Base-by-base conservation (phyloP, 805 yeast genomes). In the Suhomyces kilbournensis region DNA sequence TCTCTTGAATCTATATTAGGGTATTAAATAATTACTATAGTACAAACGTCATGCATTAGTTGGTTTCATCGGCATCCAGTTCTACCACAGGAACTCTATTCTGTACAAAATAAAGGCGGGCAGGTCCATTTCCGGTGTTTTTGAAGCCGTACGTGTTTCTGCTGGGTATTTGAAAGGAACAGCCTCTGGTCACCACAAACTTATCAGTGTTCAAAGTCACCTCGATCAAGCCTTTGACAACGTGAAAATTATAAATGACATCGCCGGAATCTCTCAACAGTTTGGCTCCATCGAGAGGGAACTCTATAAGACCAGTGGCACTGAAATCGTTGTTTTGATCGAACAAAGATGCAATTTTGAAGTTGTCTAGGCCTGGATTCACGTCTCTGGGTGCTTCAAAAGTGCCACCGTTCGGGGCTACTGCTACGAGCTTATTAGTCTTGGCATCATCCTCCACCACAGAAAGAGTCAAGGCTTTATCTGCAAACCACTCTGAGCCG, bases 111-210 rank as follows among this genome's bases (percentile, higher is more conserved):
- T 88, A 90, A 62, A 91, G 60, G 51, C 80, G 77, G 0, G 86
- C 90, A 32, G 76, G 76, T 15, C 70, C 73, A 30, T 75, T 70
- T 0, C 91, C 87, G 40, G 75, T 76, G 62, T 89, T 89, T 46
- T 76, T 77, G 56, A 91, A 78, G 15, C 86, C 81, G 67, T 89
- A 90, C 43, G 78, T 76, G 63, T 88, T 88, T 4, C 85, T 86
- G 71, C 86, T 80, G 0, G 97, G 97, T 5, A 92, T 78, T 60
- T 87, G 88, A 60, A 91, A 85, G 4, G 93, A 81, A 49, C 96
- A 86, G 1, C 96, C 96, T 51, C 77, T 72, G 0, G 81, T 76
- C 6, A 85, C 86, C 3, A 83, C 69, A 64, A 91, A 88, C 20
- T 72, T 75, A 19, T 75, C 77, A 5, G 80, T 81, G 17, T 82